These are phyloP conservation scores for Apiotrichum montevideense DNA, from an alignment of 1,284 basidiomycete species.

Conservation along the genomic window DNA sequence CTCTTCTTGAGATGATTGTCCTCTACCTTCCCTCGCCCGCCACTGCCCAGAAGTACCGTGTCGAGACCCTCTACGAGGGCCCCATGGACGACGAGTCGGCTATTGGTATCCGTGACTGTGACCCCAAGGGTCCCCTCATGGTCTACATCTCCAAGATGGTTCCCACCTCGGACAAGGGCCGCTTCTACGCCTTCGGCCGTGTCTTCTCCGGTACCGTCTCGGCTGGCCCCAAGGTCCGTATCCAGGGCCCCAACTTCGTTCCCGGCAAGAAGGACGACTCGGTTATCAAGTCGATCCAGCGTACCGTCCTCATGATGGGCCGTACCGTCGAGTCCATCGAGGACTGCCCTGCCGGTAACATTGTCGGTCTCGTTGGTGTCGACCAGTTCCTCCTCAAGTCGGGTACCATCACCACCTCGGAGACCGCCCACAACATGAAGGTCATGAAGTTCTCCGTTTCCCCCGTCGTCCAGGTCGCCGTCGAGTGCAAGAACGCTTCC, in stretches of 20 bases:
- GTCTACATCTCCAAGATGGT: conserved; percentile 99
- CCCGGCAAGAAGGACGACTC: conserved; percentile 99
- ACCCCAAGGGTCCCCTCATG: conserved; percentile 93
- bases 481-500: conserved; percentile 99
- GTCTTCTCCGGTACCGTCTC: conserved; percentile 98
- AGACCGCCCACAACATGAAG: conserved; percentile 99
- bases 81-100: conserved; percentile 99
- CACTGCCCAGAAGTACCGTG: conserved; percentile 97
- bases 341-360: conserved; percentile 98
- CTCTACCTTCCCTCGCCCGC: conserved; percentile 96
- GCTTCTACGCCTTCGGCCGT: conserved; percentile 99
- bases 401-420: conserved; percentile 93
- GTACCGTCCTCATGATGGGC: conserved; percentile 99
- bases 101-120: conserved; percentile 97
- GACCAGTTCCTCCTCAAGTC: conserved; percentile 99
- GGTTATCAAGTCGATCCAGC: conserved; percentile 97
- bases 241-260: conserved; percentile 98
- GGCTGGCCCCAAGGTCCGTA: conserved; percentile 97
- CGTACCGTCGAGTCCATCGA: conserved; percentile 98
- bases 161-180: conserved; percentile 98
- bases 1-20: conserved; percentile 99
- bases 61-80: conserved; percentile 99
- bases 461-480: conserved; percentile 97
- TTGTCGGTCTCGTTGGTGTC: conserved; percentile 97
- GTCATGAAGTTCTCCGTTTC: conserved; percentile 99